Base-by-base conservation (phyloP, 176 grass and related monocot species). In the Carex cristatella region DNA sequence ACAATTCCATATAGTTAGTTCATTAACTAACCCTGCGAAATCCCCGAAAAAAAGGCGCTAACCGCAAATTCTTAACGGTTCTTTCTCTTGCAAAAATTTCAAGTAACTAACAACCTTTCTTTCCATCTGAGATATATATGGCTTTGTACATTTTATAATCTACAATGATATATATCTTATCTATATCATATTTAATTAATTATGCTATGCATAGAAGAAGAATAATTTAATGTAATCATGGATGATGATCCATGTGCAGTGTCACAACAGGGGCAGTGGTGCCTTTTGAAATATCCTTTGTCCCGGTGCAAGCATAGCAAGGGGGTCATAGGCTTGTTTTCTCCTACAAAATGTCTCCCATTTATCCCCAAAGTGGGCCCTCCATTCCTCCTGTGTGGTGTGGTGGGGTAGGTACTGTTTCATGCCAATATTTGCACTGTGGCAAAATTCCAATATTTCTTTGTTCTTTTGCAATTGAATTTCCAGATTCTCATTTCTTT, bases 331-430 rank as follows among this genome's bases (percentile, higher is more conserved):
- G 53, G 53, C 79, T 60, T 85, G 78, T 84, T 99, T 99, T 78
- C 93, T 95, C 77, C 84, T 86, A 61, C 82, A 84, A 89, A 99
- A 99, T 86, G 81, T 94, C 86, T 92, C 93, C 96, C 96, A 99
- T 62, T 89, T 92, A 64, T 80, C 93, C 31, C 96, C 96, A 84
- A 95, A 99, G 93, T 99, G 96, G 85, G 87, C 81, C 87, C 83
- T 94, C 96, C 96, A 95, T 87, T 99, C 88, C 70, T 92, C 85
- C 81, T 91, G 90, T 23, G 91, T 91, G 38, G 81, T 85, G 86
- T 99, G 93, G 87, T 91, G 81, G 16, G 96, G 91, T 67, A 99
- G 82, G 80, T 99, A 99, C 83, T 95, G 93, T 82, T 99, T 99
- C 90, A 95, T 94, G 56, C 84, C 79, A 61, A 95, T 88, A 15